phyloP scores from a whole-genome alignment of 164 flowering plant genomes.

The Vitis cinerea region DNA sequence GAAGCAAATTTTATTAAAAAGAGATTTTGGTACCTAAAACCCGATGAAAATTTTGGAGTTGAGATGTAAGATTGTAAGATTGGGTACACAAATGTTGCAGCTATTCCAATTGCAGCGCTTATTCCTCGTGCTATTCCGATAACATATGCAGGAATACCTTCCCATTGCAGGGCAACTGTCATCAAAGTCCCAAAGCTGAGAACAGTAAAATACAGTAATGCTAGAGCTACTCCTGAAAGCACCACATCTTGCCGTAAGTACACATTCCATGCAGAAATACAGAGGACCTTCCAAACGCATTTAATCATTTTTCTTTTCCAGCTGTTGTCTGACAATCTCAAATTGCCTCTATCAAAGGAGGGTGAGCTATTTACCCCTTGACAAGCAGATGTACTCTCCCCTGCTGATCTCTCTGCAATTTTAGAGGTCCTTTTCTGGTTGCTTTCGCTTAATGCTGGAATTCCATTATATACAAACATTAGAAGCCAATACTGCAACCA shows the following conservation, averaged over 20 bases:
- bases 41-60: slow-evolving; percentile 16
- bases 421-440: slow-evolving; percentile 31
- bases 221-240: slow-evolving; percentile 77
- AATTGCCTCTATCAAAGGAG: not conserved
- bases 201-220: slow-evolving; percentile 72
- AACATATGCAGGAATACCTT: slow-evolving; percentile 73
- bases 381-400: slow-evolving; percentile 16
- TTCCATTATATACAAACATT: slow-evolving; percentile 65
- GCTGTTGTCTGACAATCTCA: not conserved
- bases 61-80: slow-evolving; percentile 55
- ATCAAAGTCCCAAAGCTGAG: slow-evolving; percentile 93
- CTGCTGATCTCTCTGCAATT: slow-evolving; percentile 7
- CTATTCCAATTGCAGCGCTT: slow-evolving; percentile 72
- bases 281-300: slow-evolving; percentile 31
- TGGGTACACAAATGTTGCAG: slow-evolving; percentile 76
- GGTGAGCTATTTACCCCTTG: slow-evolving; percentile 18
- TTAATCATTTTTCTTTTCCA: slow-evolving; percentile 20
- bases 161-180: slow-evolving; percentile 85
- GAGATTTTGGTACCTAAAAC: too few relatives aligned
- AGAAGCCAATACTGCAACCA: slow-evolving; percentile 82
- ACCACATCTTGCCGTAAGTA: slow-evolving; percentile 70
- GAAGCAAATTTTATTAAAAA: too few relatives aligned
- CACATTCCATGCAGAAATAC: slow-evolving; percentile 61
- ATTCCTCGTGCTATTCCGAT: slow-evolving; percentile 86
- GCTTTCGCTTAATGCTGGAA: slow-evolving; percentile 59